A percentile compares a stretch with the other conserved stretches of the same genome.
Conservation (phyloP, 2,329 filamentous ascomycete species). For the Penicillium griseofulvum region DNA sequence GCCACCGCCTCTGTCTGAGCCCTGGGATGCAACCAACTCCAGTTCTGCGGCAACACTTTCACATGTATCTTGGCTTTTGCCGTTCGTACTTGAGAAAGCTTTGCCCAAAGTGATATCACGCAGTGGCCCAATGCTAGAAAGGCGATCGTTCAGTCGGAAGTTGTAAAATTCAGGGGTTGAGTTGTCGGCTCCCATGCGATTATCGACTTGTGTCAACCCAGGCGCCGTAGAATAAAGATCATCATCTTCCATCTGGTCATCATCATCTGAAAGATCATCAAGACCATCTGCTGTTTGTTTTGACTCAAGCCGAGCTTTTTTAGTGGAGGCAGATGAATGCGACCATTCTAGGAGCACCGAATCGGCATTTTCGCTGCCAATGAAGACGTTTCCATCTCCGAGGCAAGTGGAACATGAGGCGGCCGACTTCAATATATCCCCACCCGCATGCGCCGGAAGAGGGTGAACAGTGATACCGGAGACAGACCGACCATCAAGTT, state of each 20-base stretch:
- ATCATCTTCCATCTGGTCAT: slow-evolving; percentile 57
- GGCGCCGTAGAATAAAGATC: slow-evolving; percentile 47
- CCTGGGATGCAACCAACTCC: slow-evolving; percentile 54
- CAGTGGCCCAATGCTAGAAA: slow-evolving; percentile 77
- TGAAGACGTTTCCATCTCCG: slow-evolving; percentile 68
- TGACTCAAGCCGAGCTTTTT: slow-evolving; percentile 59
- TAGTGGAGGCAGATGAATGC: slow-evolving; percentile 59
- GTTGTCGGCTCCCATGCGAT: slow-evolving; percentile 20
- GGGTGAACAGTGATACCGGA: slow-evolving; percentile 75
- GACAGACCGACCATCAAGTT: slow-evolving; percentile 84
- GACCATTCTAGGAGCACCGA: slow-evolving; percentile 80
- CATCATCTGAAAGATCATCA: slow-evolving; percentile 58
- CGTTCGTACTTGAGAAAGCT: slow-evolving; percentile 46
- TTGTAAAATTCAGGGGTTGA: slow-evolving; percentile 55
- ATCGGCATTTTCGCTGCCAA: slow-evolving; percentile 81
- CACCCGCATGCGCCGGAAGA: slow-evolving; percentile 63
- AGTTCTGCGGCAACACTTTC: slow-evolving; percentile 39
- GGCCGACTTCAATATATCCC: slow-evolving; percentile 58
- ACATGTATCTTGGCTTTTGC: slow-evolving; percentile 44
- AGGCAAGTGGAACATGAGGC: slow-evolving; percentile 70
- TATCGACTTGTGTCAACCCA: slow-evolving; percentile 16
- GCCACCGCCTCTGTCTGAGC: slow-evolving; percentile 60
- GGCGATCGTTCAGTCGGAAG: slow-evolving; percentile 73
- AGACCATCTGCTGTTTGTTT: slow-evolving; percentile 51
- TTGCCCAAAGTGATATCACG: slow-evolving; percentile 70